A percentile compares a stretch with the other conserved stretches of the same genome.
These are phyloP conservation scores for Rubia yunnanensis DNA, from an alignment of 257 asterid genomes.

Conservation along the genomic window DNA sequence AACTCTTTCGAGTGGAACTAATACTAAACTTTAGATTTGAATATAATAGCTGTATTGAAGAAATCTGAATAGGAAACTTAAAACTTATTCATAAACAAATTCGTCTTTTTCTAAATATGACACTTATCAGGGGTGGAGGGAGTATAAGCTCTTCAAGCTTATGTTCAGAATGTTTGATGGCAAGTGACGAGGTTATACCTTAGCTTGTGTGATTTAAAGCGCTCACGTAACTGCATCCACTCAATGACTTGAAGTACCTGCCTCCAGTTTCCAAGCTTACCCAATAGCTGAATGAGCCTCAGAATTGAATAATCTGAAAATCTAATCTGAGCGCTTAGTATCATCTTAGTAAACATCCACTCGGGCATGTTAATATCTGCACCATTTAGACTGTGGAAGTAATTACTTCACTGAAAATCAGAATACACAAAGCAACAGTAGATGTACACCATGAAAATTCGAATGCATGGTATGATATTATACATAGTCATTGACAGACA, in stretches of 20 bases:
- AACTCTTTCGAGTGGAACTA: not conserved
- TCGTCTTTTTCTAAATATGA: too few relatives aligned
- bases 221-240: slow-evolving; percentile 80
- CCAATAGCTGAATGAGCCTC: slow-evolving; percentile 84
- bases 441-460: slow-evolving; percentile 4
- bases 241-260: slow-evolving; percentile 91
- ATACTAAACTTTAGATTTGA: too few relatives aligned
- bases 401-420: slow-evolving; percentile 40
- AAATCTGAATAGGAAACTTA: too few relatives aligned
- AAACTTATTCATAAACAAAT: too few relatives aligned
- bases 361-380: slow-evolving; percentile 97
- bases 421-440: slow-evolving; percentile 9
- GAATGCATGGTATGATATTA: not conserved
- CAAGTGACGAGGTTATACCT: slow-evolving; percentile 30
- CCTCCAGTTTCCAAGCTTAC: slow-evolving; percentile 86
- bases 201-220: slow-evolving; percentile 72
- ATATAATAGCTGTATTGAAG: not conserved
- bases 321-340: slow-evolving; percentile 79
- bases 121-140: not conserved
- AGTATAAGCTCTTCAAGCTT: not conserved
- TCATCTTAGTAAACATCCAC: slow-evolving; percentile 87
- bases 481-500: not conserved
- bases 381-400: slow-evolving; percentile 94
- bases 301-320: slow-evolving; percentile 80
- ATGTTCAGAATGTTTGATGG: not conserved